A percentile compares a stretch with the other conserved stretches of the same genome.
Conservation (phyloP, 2,329 filamentous ascomycete genomes). For the Biscogniauxia sp. region DNA sequence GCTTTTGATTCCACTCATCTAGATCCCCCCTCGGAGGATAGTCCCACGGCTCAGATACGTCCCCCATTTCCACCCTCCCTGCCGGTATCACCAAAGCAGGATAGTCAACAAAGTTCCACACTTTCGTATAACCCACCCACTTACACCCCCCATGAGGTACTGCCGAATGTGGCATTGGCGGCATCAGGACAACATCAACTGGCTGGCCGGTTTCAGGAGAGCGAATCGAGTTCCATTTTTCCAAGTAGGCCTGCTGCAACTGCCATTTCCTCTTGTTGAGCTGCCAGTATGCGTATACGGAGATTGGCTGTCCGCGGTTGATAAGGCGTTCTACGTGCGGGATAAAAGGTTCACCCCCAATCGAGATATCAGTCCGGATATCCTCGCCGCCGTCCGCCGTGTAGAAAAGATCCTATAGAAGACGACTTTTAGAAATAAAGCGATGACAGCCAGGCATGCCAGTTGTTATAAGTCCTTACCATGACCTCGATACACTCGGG, state of each 20-base stretch:
- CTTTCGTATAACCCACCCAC: slow-evolving; percentile 60
- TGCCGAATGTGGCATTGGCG: slow-evolving; percentile 59
- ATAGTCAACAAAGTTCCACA: slow-evolving; percentile 64
- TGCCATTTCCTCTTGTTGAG: slow-evolving; percentile 57
- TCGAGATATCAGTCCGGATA: slow-evolving; percentile 51
- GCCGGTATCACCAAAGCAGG: slow-evolving; percentile 55
- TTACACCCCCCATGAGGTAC: slow-evolving; percentile 41
- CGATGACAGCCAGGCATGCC: no score
- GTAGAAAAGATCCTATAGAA: slow-evolving; percentile 54
- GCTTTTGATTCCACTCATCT: slow-evolving; percentile 50
- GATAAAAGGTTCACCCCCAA: slow-evolving; percentile 58
- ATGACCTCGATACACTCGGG: slow-evolving; percentile 55
- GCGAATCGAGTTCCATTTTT: slow-evolving; percentile 53
- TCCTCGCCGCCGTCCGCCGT: slow-evolving; percentile 63
- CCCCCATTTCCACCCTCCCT: slow-evolving; percentile 42
- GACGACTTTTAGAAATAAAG: slow-evolving; percentile 14
- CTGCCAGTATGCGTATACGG: slow-evolving; percentile 66
- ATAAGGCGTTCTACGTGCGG: slow-evolving; percentile 57
- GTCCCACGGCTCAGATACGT: slow-evolving; percentile 35
- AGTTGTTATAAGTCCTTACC: slow-evolving; percentile 29
- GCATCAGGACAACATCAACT: slow-evolving; percentile 57
- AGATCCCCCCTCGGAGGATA: slow-evolving; percentile 48
- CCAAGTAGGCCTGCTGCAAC: slow-evolving; percentile 54
- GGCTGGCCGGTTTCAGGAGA: slow-evolving; percentile 41
- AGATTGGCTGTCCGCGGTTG: slow-evolving; percentile 51